phyloP scores from a whole-genome alignment of 2,329 filamentous ascomycete species.

The Cordyceps farinosa region DNA sequence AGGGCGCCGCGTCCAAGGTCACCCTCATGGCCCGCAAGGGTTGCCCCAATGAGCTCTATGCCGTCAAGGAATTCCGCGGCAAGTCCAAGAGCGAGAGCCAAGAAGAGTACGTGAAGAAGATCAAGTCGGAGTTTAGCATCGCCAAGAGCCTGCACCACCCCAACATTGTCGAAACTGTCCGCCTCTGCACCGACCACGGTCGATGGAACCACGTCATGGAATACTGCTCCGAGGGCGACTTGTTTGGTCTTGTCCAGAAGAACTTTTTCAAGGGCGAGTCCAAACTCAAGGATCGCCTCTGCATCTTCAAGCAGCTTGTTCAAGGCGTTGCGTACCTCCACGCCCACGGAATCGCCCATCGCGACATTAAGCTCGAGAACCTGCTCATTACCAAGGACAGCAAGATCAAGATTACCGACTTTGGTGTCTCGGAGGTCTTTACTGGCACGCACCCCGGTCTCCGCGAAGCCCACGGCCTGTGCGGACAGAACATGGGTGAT shows the following conservation, averaged over 20 bases:
- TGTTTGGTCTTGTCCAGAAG: constrained; percentile 71
- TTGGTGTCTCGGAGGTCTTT: constrained; percentile 86
- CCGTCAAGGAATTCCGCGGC: constrained; percentile 82
- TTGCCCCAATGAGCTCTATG: constrained; percentile 63
- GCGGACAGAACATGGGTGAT: constrained; percentile 68
- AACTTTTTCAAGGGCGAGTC: constrained; percentile 63
- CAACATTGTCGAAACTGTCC: constrained; percentile 78
- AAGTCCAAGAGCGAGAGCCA: constrained; percentile 66
- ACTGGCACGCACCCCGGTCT: constrained; percentile 76
- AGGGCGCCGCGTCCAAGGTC: constrained; percentile 79
- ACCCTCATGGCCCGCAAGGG: constrained; percentile 74
- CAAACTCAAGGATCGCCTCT: constrained; percentile 66
- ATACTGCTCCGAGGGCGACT: constrained; percentile 77
- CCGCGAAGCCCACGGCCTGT: constrained; percentile 67
- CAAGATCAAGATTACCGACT: constrained; percentile 86
- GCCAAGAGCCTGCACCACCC: constrained; percentile 81
- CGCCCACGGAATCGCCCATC: constrained; percentile 78
- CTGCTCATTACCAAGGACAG: constrained; percentile 74
- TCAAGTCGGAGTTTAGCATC: constrained; percentile 87
- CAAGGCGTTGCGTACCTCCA: constrained; percentile 82
- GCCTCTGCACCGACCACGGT: constrained; percentile 68
- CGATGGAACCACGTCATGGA: constrained; percentile 94
- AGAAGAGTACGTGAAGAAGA: constrained; percentile 79
- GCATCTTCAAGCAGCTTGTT: constrained; percentile 85
- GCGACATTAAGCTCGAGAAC: constrained; percentile 89